Base-by-base conservation (phyloP, 2,329 filamentous ascomycete species). In the Aspergillus ustus region DNA sequence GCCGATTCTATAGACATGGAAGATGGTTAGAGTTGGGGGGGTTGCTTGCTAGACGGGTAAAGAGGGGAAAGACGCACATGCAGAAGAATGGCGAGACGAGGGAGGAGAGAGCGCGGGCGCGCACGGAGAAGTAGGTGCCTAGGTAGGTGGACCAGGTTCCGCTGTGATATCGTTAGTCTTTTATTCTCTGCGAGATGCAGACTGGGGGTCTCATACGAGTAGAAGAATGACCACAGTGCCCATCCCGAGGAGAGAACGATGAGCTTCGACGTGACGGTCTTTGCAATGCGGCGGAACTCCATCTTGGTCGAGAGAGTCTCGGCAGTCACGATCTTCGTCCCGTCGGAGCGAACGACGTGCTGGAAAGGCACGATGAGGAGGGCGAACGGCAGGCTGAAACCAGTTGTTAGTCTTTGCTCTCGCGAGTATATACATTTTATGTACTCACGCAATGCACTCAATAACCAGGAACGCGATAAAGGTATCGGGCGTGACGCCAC, bases 81-180 rank as follows among this genome's bases (percentile, higher is more conserved):
- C 81, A 83, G 67, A 83, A 81, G 69, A 82, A 82, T 0, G 81
- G 81, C 7, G 80, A 82, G 29, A 82, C 67, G 15, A 82, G 73
- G 2, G 80, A 81, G 0, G 80, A 82, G 7, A 80, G 73, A 4
- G 81, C 80, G 25, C 77, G 76, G 31, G 79, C 73, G 20, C 80
- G 79, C 29, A 82, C 79, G 11, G 74, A 75, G 64, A 81, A 81
- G 62, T 81, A 81, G 13, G 75, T 78, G 29, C 70, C 78, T 15
- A 81, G 71, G 60, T 81, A 81, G 3, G 79, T 82, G 3, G 77
- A 79, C 80, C 79, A 82, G 7, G 78, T 78, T 7, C 80, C 80
- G 56, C 78, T 79, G 44, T 40, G 2, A 17, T 15, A 13, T 15
- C 13, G 15, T 57, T 28, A 57, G 45, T 45, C 17, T 31, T 9